A percentile compares a stretch with the other conserved stretches of the same genome.
These are phyloP conservation scores for Pseudogymnoascus sp. DNA, from an alignment of 2,329 filamentous ascomycete species.

Conservation along the genomic window DNA sequence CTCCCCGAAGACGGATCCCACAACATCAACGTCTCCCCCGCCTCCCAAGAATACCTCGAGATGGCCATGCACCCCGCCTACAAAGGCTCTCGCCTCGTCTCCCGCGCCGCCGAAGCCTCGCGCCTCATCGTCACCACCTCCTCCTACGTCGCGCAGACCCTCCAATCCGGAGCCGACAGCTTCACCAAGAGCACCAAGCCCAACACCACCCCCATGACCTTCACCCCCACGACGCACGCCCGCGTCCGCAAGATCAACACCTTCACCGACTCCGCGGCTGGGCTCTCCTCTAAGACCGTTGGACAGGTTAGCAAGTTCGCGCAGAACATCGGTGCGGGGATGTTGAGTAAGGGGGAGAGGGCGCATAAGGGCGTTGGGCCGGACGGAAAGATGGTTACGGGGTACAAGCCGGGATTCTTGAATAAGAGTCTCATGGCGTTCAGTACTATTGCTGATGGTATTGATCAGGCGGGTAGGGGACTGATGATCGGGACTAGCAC, in stretches of 20 bases:
- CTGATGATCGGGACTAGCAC: constrained; percentile 67
- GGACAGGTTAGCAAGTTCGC: constrained; percentile 77
- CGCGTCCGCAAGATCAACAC: constrained; percentile 84
- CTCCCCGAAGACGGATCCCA: constrained; percentile 62
- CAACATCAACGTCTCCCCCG: constrained; percentile 61
- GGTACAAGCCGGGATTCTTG: constrained; percentile 83
- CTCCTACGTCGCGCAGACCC: constrained; percentile 67
- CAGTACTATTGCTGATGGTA: constrained; percentile 86
- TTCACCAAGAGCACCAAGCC: constrained; percentile 80
- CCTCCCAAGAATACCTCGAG: constrained; percentile 64
- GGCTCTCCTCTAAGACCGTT: constrained; percentile 77
- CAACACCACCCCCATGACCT: constrained; percentile 73
- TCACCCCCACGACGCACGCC: constrained; percentile 76
- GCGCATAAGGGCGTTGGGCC: constrained; percentile 59
- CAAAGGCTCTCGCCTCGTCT: constrained; percentile 77
- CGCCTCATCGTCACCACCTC: constrained; percentile 87
- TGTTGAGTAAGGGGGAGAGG: constrained; percentile 57
- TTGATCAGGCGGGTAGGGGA: constrained; percentile 78
- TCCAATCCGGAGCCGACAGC: constrained; percentile 70
- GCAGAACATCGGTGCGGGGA: constrained; percentile 78
- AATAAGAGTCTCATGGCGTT: constrained; percentile 98
- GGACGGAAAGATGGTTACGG: constrained; percentile 53
- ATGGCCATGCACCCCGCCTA: constrained; percentile 86
- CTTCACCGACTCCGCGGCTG: constrained; percentile 74
- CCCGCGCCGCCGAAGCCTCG: constrained; percentile 80